Conservation (phyloP, 2,329 filamentous ascomycete genomes). For the Penicillium italicum region DNA sequence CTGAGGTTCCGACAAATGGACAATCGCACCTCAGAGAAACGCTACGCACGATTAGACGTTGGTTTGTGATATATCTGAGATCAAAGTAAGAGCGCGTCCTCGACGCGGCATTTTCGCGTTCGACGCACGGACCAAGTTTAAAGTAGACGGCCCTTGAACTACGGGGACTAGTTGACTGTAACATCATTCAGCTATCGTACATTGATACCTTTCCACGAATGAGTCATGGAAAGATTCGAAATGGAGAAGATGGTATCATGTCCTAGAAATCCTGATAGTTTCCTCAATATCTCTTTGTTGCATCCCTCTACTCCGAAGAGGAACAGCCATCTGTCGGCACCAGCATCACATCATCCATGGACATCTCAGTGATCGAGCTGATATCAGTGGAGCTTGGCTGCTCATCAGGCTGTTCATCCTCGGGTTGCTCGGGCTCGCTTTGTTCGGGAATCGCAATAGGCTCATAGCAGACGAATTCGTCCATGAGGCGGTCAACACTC, state of each 20-base stretch:
- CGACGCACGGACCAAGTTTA: constrained; percentile 3
- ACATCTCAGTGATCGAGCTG: neutral
- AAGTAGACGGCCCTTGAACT: neutral
- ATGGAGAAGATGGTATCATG: neutral
- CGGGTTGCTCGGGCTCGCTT: neutral
- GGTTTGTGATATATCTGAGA: neutral
- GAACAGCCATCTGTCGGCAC: neutral
- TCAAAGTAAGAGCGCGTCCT: neutral
- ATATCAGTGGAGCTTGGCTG: neutral
- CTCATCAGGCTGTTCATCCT: neutral
- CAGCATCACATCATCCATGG: neutral
- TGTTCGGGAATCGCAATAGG: neutral
- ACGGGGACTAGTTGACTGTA: neutral
- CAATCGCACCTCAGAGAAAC: neutral
- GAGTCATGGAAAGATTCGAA: neutral
- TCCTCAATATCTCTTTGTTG: neutral
- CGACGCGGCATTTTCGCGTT: constrained; percentile 9
- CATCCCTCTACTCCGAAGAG: neutral
- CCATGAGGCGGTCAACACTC: neutral
- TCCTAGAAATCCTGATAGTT: neutral
- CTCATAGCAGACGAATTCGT: neutral
- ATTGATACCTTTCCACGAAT: neutral
- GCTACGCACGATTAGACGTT: neutral
- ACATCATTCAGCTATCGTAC: neutral
- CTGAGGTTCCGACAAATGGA: neutral